These are phyloP conservation scores for Tetrapyrgos nigripes DNA, from an alignment of 1,284 basidiomycete species.

Conservation along the genomic window DNA sequence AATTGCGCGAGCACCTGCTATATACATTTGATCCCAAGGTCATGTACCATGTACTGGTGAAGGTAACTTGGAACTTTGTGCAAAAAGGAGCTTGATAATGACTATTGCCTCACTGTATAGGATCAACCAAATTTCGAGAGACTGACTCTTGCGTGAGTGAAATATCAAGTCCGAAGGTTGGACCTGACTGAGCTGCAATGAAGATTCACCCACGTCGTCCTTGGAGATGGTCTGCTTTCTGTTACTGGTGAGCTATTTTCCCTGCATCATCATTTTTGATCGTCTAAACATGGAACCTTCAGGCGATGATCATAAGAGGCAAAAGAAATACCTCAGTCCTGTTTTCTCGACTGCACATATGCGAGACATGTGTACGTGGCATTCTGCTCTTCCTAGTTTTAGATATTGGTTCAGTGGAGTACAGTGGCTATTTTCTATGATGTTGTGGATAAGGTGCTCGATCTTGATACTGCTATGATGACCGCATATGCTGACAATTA, in stretches of 20 bases:
- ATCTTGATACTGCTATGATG: not conserved
- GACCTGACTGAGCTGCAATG: too few species aligned
- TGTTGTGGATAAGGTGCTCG: slow-evolving; percentile 1
- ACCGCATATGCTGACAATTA: not conserved
- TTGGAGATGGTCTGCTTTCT: not conserved
- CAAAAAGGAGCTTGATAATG: too few species aligned
- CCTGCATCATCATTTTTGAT: not conserved
- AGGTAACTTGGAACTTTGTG: too few species aligned
- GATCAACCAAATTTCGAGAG: too few species aligned
- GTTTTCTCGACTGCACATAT: slow-evolving; percentile 43
- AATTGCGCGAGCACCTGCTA: slow-evolving; percentile 23
- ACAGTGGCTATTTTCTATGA: slow-evolving; percentile 2
- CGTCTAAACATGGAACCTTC: not conserved
- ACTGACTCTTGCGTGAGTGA: too few species aligned
- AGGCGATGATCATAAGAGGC: slow-evolving; percentile 41
- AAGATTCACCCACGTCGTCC: too few species aligned
- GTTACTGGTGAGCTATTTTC: not conserved
- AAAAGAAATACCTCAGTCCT: slow-evolving; percentile 44
- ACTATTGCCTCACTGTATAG: too few species aligned
- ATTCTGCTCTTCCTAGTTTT: not conserved
- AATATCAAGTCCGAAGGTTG: too few species aligned
- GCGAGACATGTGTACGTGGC: slow-evolving; percentile 27
- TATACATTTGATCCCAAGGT: slow-evolving; percentile 38
- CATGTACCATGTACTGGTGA: slow-evolving; percentile 37
- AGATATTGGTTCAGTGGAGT: not conserved